Evolutionary conservation across 805 yeast genomes (phyloP).

Genomic region (Starmerella cellae): DNA sequence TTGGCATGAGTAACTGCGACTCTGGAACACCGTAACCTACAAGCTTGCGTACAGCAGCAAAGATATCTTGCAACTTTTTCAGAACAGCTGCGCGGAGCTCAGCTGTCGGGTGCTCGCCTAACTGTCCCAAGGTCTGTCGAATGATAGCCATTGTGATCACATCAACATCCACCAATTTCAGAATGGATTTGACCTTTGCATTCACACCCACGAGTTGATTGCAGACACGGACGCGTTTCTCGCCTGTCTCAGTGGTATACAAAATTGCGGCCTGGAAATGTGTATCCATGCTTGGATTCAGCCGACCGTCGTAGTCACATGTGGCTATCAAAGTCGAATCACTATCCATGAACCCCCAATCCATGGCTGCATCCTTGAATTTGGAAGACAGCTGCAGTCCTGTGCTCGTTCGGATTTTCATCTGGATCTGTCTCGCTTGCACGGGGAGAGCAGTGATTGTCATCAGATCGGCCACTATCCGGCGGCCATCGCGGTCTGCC

Average conservation of each 20-base stretch:
- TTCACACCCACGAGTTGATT: slow-evolving; percentile 74
- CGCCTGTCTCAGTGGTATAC: slow-evolving; percentile 54
- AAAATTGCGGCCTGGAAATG: slow-evolving; percentile 85
- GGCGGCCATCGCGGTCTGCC: slow-evolving; percentile 54
- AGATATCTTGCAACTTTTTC: slow-evolving; percentile 40
- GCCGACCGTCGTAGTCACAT: slow-evolving; percentile 62
- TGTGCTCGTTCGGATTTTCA: slow-evolving; percentile 74
- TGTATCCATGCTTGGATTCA: slow-evolving; percentile 55
- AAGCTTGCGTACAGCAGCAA: slow-evolving; percentile 44
- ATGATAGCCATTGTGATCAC: slow-evolving; percentile 42
- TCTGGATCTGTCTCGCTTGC: slow-evolving; percentile 71
- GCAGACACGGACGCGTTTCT: slow-evolving; percentile 72
- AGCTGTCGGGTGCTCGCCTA: slow-evolving; percentile 15
- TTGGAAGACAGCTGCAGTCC: slow-evolving; percentile 55
- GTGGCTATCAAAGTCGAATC: slow-evolving; percentile 59
- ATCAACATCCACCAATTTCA: slow-evolving; percentile 70
- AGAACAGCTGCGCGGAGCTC: slow-evolving; percentile 40
- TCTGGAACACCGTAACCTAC: slow-evolving; percentile 32
- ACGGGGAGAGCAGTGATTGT: slow-evolving; percentile 6
- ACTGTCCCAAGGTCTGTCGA: slow-evolving; percentile 36
- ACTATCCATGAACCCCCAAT: slow-evolving; percentile 41
- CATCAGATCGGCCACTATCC: slow-evolving; percentile 41
- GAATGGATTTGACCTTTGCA: slow-evolving; percentile 56
- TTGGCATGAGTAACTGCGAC: slow-evolving; percentile 68
- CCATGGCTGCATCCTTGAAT: not conserved